Conservation (phyloP, 2,329 filamentous ascomycete genomes). For the Aspergillus clavatus region DNA sequence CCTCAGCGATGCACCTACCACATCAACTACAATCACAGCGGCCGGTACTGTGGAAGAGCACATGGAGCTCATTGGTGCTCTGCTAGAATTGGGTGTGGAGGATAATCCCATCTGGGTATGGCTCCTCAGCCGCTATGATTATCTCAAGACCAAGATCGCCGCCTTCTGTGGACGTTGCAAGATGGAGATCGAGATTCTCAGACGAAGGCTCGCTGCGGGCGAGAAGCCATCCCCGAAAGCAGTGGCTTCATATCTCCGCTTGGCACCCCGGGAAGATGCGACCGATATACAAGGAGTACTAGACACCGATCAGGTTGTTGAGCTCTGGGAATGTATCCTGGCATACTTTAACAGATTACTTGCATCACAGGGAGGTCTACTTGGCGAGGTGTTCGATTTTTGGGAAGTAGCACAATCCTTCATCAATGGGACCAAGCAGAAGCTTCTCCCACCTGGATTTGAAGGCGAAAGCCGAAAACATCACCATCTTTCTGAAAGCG, state of each 20-base stretch:
- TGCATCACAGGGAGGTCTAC: slow-evolving; percentile 67
- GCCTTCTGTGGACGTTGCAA: slow-evolving; percentile 77
- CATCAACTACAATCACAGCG: slow-evolving; percentile 48
- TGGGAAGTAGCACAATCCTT: slow-evolving; percentile 92
- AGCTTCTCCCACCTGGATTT: slow-evolving; percentile 70
- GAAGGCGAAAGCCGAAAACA: slow-evolving; percentile 76
- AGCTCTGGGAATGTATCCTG: slow-evolving; percentile 88
- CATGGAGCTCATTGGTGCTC: slow-evolving; percentile 81
- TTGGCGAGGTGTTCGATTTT: slow-evolving; percentile 88
- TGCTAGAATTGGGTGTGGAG: slow-evolving; percentile 90
- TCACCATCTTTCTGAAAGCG: slow-evolving; percentile 70
- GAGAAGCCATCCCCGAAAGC: slow-evolving; percentile 66
- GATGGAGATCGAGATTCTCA: slow-evolving; percentile 86
- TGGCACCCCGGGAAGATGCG: slow-evolving; percentile 63
- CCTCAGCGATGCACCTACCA: slow-evolving; percentile 63
- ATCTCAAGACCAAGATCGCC: slow-evolving; percentile 80
- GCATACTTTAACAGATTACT: slow-evolving; percentile 69
- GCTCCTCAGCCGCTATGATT: slow-evolving; percentile 83
- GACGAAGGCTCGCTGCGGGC: slow-evolving; percentile 69
- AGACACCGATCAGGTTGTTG: slow-evolving; percentile 76
- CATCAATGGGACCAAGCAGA: slow-evolving; percentile 78
- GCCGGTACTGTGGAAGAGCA: slow-evolving; percentile 67
- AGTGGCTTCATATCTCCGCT: slow-evolving; percentile 70
- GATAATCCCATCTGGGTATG: slow-evolving; percentile 97
- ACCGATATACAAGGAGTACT: slow-evolving; percentile 59